phyloP scores from a whole-genome alignment of 345 rosid species.

The Firmiana major region DNA sequence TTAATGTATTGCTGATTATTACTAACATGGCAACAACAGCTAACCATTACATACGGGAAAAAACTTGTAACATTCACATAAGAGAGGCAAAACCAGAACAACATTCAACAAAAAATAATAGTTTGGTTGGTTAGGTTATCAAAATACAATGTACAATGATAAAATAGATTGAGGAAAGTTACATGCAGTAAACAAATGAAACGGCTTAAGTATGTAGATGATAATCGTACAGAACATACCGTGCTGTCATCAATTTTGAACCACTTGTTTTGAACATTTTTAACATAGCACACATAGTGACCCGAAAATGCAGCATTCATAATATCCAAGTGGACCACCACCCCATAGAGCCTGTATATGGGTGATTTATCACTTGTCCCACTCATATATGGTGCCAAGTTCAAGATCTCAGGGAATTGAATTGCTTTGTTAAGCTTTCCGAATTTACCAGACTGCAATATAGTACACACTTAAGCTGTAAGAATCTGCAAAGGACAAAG shows the following conservation, averaged over 20 bases:
- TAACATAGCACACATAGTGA: conserved; percentile 89
- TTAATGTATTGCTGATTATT: background rate
- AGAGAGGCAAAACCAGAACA: background rate
- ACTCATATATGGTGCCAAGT: conserved; percentile 91
- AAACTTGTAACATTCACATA: background rate
- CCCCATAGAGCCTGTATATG: conserved; percentile 85
- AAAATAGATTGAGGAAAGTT: background rate
- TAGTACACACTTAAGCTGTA: background rate
- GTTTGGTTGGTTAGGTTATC: background rate
- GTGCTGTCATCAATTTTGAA: conserved; percentile 86
- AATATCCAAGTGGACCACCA: conserved; percentile 87
- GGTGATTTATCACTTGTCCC: conserved; percentile 79
- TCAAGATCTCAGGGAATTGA: conserved; percentile 74
- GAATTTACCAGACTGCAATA: conserved; percentile 82
- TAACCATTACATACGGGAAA: background rate
- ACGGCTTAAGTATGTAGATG: conserved; percentile 1
- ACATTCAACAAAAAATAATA: background rate
- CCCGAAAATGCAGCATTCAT: conserved; percentile 96
- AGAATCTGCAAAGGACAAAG: conserved; percentile 7
- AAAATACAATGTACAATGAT: background rate
- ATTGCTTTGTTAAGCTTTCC: conserved; percentile 95
- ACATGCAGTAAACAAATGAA: conserved; percentile 6
- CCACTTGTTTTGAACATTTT: conserved; percentile 80
- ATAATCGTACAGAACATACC: conserved; percentile 42
- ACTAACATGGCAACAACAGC: background rate